A percentile compares a stretch with the other conserved stretches of the same genome.
phyloP scores from a whole-genome alignment of 192 early-diverging fungal species.

The Entomortierella lignicola region DNA sequence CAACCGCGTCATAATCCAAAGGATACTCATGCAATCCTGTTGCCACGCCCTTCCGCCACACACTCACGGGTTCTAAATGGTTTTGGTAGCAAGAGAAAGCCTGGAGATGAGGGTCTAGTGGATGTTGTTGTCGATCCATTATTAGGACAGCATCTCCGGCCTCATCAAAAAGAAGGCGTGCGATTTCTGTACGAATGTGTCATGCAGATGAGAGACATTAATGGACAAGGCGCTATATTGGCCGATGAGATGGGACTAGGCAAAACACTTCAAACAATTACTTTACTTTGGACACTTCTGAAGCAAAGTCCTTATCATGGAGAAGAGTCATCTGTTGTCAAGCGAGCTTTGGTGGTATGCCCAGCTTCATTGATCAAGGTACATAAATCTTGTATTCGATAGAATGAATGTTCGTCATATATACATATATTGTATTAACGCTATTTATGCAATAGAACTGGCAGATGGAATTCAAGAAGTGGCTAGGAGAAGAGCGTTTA shows the following conservation, averaged over 20 bases:
- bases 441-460: constrained; percentile 45
- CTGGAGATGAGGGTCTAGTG: constrained; percentile 47
- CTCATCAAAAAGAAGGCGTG: constrained; percentile 61
- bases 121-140: constrained; percentile 66
- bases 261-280: constrained; percentile 75
- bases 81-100: constrained; percentile 14
- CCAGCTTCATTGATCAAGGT: constrained; percentile 59
- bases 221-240: constrained; percentile 79
- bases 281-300: constrained; percentile 60
- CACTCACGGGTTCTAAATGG: constrained; percentile 44
- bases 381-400: neutral
- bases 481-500: constrained; percentile 63
- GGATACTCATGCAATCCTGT: constrained; percentile 29
- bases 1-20: constrained; percentile 54
- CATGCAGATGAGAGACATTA: constrained; percentile 69
- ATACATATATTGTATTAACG: neutral
- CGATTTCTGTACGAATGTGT: constrained; percentile 63
- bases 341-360: constrained; percentile 59
- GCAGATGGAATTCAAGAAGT: constrained; percentile 66
- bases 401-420: neutral
- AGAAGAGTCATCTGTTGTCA: constrained; percentile 40
- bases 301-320: constrained; percentile 60
- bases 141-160: constrained; percentile 56
- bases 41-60: constrained; percentile 46
- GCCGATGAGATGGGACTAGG: constrained; percentile 78